A percentile compares a stretch with the other conserved stretches of the same genome.
phyloP scores from a whole-genome alignment of 2,329 filamentous ascomycete species.

The Chaetomiaceae sp. region DNA sequence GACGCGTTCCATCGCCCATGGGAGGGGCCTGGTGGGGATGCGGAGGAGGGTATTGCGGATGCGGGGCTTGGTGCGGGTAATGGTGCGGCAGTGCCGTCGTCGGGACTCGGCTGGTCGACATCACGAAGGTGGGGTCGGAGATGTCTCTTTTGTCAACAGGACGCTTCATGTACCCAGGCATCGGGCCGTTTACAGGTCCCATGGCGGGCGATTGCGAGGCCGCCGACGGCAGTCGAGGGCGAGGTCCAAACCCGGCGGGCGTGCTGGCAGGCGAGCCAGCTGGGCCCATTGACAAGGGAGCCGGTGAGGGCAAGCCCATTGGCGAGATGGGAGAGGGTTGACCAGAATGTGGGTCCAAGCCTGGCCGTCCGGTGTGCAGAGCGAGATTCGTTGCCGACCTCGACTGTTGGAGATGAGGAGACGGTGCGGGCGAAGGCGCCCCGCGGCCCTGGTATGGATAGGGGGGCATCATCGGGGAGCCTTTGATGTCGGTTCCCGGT shows the following conservation, averaged over 20 bases:
- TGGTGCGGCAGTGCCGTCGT: conserved; percentile 37
- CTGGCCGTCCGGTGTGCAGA: conserved; percentile 30
- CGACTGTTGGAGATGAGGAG: conserved; percentile 27
- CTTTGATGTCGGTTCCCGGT: conserved; percentile 44
- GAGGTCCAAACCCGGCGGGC: conserved; percentile 29
- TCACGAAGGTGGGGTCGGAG: conserved; percentile 46
- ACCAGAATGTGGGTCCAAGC: conserved; percentile 33
- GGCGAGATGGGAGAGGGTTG: conserved; percentile 45
- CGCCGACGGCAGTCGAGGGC: conserved; percentile 34
- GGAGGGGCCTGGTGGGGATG: conserved; percentile 25
- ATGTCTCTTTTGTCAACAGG: conserved; percentile 44
- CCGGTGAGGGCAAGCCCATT: conserved; percentile 31
- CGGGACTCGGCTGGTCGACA: conserved; percentile 42
- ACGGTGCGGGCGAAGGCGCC: conserved; percentile 22
- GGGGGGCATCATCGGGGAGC: conserved; percentile 45
- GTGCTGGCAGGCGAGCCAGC: conserved; percentile 32
- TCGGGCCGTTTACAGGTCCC: conserved; percentile 27
- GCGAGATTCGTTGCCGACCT: conserved; percentile 32
- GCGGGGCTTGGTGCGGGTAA: neutral
- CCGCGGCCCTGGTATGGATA: conserved; percentile 34
- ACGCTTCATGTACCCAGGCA: conserved; percentile 39
- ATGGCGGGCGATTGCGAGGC: conserved; percentile 30
- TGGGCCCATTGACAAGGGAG: conserved; percentile 28
- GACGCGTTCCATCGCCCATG: conserved; percentile 27
- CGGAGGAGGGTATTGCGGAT: conserved; percentile 6